Percentiles rank a stretch among this genome's conserved stretches.
phyloP scores from a whole-genome alignment of 2,329 filamentous ascomycete genomes.

The Curvularia sp. region DNA sequence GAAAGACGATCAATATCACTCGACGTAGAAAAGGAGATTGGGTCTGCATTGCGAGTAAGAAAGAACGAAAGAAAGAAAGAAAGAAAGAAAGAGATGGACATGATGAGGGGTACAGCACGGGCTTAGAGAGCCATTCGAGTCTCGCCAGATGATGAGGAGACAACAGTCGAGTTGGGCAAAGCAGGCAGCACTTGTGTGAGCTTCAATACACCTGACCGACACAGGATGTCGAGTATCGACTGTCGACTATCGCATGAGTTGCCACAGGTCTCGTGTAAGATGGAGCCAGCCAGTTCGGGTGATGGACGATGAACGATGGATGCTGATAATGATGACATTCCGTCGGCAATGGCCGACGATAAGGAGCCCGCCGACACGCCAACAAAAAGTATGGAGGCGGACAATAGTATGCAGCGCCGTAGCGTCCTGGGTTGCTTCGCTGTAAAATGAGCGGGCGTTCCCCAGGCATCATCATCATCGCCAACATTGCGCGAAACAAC shows the following conservation, averaged over 20 bases:
- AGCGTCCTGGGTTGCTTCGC: background rate
- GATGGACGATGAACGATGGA: background rate
- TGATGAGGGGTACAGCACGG: background rate
- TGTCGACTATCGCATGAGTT: background rate
- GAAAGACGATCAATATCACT: background rate
- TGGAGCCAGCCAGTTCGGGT: background rate
- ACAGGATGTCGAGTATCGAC: background rate
- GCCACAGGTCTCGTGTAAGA: background rate
- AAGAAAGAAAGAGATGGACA: constrained; percentile 1
- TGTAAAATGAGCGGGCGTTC: background rate
- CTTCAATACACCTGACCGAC: background rate
- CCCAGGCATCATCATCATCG: background rate
- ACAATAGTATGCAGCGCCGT: background rate
- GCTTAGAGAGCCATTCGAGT: background rate
- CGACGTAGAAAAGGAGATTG: background rate
- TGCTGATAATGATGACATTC: background rate
- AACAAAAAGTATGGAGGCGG: constrained; percentile 12
- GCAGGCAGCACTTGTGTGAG: background rate
- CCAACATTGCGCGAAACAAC: background rate
- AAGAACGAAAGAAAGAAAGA: background rate
- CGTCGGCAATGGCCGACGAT: constrained; percentile 2
- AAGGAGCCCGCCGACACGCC: constrained; percentile 8
- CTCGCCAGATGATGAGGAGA: background rate
- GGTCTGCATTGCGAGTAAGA: background rate
- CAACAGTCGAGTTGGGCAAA: background rate